Percentiles rank a stretch among this genome's conserved stretches.
These are phyloP conservation scores for Phytophthora hibernalis DNA, from an alignment of 352 stramenopile species.

Conservation along the genomic window DNA sequence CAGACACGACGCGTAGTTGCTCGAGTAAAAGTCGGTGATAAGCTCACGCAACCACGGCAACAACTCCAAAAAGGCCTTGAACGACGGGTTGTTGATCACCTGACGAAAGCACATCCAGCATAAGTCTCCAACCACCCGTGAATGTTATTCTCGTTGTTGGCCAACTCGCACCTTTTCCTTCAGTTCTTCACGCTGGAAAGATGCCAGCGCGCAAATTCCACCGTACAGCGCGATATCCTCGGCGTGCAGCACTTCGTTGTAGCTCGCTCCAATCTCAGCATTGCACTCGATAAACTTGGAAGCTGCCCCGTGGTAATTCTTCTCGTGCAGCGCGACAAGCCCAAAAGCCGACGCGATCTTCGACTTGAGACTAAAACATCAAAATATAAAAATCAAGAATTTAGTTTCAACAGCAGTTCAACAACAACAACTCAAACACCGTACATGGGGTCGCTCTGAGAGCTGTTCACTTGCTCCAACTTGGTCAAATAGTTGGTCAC, in stretches of 20 bases:
- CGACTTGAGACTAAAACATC: slow-evolving; percentile 68
- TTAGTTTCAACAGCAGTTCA: background rate
- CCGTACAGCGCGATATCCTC: slow-evolving; percentile 91
- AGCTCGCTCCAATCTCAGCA: slow-evolving; percentile 80
- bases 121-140: background rate
- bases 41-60: slow-evolving; percentile 88
- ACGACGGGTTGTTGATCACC: slow-evolving; percentile 89
- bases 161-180: slow-evolving; percentile 62
- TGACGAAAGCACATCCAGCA: slow-evolving; percentile 21
- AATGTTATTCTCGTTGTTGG: background rate
- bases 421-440: slow-evolving; percentile 3
- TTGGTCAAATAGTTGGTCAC: slow-evolving; percentile 91
- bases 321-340: slow-evolving; percentile 80
- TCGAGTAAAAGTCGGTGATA: slow-evolving; percentile 90
- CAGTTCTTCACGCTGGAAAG: slow-evolving; percentile 84
- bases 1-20: slow-evolving; percentile 87
- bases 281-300: slow-evolving; percentile 86
- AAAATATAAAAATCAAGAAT: background rate
- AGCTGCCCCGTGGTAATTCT: slow-evolving; percentile 80
- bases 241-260: slow-evolving; percentile 84
- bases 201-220: slow-evolving; percentile 85
- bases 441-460: slow-evolving; percentile 78
- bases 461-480: slow-evolving; percentile 77
- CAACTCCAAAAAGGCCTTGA: slow-evolving; percentile 90
- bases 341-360: slow-evolving; percentile 85